Conservation (phyloP, 345 rosid genomes). For the Boechera divaricarpa region DNA sequence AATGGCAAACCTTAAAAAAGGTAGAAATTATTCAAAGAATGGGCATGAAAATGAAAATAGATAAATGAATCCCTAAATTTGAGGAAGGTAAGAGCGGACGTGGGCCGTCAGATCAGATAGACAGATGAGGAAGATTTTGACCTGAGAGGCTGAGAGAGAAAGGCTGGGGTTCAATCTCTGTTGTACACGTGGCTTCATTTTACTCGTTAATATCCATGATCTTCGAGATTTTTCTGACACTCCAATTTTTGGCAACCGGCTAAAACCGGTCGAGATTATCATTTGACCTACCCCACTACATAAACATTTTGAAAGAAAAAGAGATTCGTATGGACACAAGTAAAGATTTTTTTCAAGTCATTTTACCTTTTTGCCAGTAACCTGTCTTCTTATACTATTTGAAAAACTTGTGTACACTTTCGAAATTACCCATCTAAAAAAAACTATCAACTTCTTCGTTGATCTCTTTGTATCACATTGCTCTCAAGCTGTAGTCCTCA, state of each 20-base stretch:
- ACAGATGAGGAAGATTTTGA: conserved; percentile 31
- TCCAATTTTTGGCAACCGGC: conserved; percentile 36
- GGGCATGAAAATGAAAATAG: background rate
- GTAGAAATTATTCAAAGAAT: too few species aligned
- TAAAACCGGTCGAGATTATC: conserved; percentile 21
- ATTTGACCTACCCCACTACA: conserved; percentile 41
- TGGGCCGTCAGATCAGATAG: conserved; percentile 41
- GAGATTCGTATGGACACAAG: conserved; percentile 25
- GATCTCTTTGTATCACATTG: conserved; percentile 5
- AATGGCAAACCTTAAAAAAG: too few species aligned
- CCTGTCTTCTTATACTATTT: background rate
- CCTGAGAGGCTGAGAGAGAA: conserved; percentile 10
- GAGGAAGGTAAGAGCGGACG: conserved; percentile 31
- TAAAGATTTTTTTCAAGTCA: conserved; percentile 9
- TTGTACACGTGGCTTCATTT: conserved; percentile 32
- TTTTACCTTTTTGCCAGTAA: background rate
- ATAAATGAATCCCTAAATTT: conserved; percentile 23
- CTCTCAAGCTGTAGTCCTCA: background rate
- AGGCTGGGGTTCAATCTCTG: conserved; percentile 45
- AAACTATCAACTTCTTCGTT: background rate
- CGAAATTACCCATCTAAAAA: background rate
- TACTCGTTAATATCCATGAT: conserved; percentile 34
- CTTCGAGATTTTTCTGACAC: conserved; percentile 43
- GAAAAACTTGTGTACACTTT: too few species aligned
- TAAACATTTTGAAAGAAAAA: background rate